Evolutionary conservation across 345 rosid species (phyloP), one percentile per base, ranked within the genome.

Genomic region (Microthlaspi erraticum): DNA sequence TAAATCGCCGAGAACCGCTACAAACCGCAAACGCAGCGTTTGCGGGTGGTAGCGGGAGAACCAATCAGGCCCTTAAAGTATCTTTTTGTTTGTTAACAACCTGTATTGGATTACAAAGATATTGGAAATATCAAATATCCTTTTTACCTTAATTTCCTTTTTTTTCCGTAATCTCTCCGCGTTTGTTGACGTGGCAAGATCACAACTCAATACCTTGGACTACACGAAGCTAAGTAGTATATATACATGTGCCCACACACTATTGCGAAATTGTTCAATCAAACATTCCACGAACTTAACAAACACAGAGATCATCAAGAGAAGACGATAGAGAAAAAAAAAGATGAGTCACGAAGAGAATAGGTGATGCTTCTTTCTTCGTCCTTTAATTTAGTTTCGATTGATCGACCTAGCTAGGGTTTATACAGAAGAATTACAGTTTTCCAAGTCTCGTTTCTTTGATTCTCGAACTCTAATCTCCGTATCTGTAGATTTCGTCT

Each of bases 131-230:
- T 26, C 4, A 26, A 26, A 26, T 26, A 26, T 26, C 29, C 2
- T 13, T 41, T 42, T 1, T 14, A 42, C 17, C 17, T 42, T 42
- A 14, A 12, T 43, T 48, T 12, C 31, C 17, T 32, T 63, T 16
- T 33, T 63, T 5, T 2, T 26, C 4, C 29, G 29, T 26, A 49
- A 3, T 5, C 36, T 42, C 20, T 42, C 10, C 42, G 53, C 16
- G 45, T 64, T 64, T 32, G 49, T 8, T 26, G 62, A 67, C 62
- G 52, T 67, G 62, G 62, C 52, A 6, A 10, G 39, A 39, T 52
- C 19, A 56, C 37, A 26, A 57, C 46, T 19, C 11, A 11, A 9
- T 70, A 0, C 60, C 67, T 71, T 71, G 59, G 52, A 60, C 43
- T 60, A 0, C 75, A 60, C 52, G 75, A 41, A 50, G 23, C 53